Percentiles rank a stretch among this genome's conserved stretches.
phyloP scores from a whole-genome alignment of 2,329 filamentous ascomycete genomes.

The Ophiostoma sp. region DNA sequence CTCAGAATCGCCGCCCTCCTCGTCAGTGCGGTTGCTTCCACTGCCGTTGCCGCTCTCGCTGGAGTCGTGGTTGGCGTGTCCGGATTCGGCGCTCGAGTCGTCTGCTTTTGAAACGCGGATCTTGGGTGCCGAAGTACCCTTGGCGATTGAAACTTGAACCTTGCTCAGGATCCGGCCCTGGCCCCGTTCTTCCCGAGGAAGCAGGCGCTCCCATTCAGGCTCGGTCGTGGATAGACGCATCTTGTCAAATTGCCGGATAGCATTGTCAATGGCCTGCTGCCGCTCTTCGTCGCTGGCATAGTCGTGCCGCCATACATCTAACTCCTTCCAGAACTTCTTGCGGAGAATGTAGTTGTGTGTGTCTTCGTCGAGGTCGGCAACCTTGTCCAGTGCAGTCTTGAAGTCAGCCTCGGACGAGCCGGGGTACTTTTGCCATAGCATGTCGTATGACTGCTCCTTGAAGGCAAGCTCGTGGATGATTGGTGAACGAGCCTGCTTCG shows the following conservation, averaged over 20 bases:
- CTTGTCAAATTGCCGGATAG: slow-evolving; percentile 60
- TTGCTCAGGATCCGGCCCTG: slow-evolving; percentile 63
- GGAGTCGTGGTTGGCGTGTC: slow-evolving; percentile 46
- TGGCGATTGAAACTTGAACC: slow-evolving; percentile 59
- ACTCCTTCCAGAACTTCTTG: slow-evolving; percentile 61
- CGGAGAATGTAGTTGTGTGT: slow-evolving; percentile 57
- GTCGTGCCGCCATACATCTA: slow-evolving; percentile 63
- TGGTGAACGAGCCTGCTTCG: slow-evolving; percentile 44
- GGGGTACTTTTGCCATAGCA: slow-evolving; percentile 52
- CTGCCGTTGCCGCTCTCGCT: slow-evolving; percentile 32
- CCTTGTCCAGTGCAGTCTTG: slow-evolving; percentile 56
- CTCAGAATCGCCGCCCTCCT: slow-evolving; percentile 33
- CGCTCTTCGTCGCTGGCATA: slow-evolving; percentile 57
- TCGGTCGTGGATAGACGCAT: slow-evolving; percentile 57
- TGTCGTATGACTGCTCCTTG: slow-evolving; percentile 51
- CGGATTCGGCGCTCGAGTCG: slow-evolving; percentile 41
- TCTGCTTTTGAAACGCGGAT: slow-evolving; percentile 54
- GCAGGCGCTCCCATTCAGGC: slow-evolving; percentile 61
- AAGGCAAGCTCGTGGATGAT: slow-evolving; percentile 64
- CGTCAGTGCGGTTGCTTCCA: slow-evolving; percentile 30
- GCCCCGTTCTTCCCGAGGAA: slow-evolving; percentile 58
- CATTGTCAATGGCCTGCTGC: slow-evolving; percentile 62
- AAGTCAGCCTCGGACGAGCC: slow-evolving; percentile 55
- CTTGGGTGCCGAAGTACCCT: slow-evolving; percentile 50
- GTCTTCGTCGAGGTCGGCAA: slow-evolving; percentile 52